Base-by-base conservation (phyloP, 2,329 filamentous ascomycete genomes). In the Ophiostoma sp. region DNA sequence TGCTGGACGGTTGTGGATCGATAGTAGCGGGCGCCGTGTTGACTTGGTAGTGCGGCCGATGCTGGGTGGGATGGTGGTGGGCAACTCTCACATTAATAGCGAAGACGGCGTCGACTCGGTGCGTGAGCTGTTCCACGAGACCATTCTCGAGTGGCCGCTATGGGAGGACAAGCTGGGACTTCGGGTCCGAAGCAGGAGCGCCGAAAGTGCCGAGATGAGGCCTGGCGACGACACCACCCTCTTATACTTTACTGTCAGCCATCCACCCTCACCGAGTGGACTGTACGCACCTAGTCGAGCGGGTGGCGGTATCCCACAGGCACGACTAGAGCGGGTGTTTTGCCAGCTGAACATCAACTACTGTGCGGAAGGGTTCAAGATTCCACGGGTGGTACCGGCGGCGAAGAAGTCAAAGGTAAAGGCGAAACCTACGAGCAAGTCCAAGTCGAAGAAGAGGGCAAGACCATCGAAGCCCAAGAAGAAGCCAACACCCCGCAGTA, bases 1-100 rank as follows among this genome's bases (percentile, higher is more conserved):
- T 1, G 71, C 73, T 2, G 76, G 76, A 45, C 74, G 73, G 3
- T 59, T 77, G 3, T 77, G 76, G 75, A 39, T 76, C 28, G 72
- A 72, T 57, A 42, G 55, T 15, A 52, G 61, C 36, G 76, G 76
- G 1, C 69, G 72, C 42, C 63, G 72, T 4, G 69, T 76, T 3
- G 70, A 50, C 12, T 63, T 76, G 22, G 64, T 71, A 0, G 72
- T 75, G 7, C 68, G 68, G 28, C 69, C 73, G 4, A 72, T 50
- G 45, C 42, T 76, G 42, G 63, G 55, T 12, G 72, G 72, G 3
- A 69, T 42, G 48, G 12, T 33, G 9, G n/a, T 66, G n/a, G 6
- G 36, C 7, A 9, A 64, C 3, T 7, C 48, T 1, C 2, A 6
- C 12, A n/a, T 6, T 3, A 45, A 36, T 9, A 28, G 25, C 36